Percentiles rank a stretch among this genome's conserved stretches.
These are phyloP conservation scores for Macrolepiota fuliginosa DNA, from an alignment of 768 basidiomycete genomes.

Conservation along the genomic window DNA sequence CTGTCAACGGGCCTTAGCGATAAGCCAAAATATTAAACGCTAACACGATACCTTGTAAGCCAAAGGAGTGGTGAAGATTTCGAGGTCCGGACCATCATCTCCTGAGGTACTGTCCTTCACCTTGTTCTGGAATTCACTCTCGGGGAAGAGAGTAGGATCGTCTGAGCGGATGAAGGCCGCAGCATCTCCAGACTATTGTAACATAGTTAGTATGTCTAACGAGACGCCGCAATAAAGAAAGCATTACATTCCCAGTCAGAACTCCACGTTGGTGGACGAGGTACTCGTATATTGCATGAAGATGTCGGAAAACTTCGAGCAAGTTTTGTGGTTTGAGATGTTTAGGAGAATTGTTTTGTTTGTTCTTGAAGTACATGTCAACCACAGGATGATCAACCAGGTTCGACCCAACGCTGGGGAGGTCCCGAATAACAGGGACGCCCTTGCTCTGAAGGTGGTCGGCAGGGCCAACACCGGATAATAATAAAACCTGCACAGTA, in stretches of 20 bases:
- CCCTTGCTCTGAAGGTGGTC: conserved; percentile 47
- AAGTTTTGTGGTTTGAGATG: conserved; percentile 31
- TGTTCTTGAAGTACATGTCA: conserved; percentile 51
- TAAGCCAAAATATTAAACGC: background rate
- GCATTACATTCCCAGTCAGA: conserved; percentile 50
- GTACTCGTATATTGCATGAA: conserved; percentile 40
- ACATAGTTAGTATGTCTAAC: background rate
- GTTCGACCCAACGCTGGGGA: conserved; percentile 73
- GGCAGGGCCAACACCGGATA: conserved; percentile 76
- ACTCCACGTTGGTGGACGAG: conserved; percentile 43
- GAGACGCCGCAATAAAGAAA: background rate
- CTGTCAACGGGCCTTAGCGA: conserved; percentile 16
- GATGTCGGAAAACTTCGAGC: conserved; percentile 25
- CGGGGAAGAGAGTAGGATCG: conserved; percentile 44
- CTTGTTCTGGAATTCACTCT: conserved; percentile 25
- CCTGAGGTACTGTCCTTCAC: conserved; percentile 39
- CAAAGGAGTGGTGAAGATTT: conserved; percentile 37
- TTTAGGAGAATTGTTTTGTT: conserved; percentile 38
- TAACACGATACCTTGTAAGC: conserved; percentile 32
- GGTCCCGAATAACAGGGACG: conserved; percentile 58
- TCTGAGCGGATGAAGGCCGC: conserved; percentile 53
- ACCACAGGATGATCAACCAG: conserved; percentile 68
- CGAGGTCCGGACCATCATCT: conserved; percentile 38
- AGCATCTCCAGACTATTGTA: conserved; percentile 40
- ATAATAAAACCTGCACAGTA: conserved; percentile 53